Evolutionary conservation across 169 alveolate genomes (phyloP).

Genomic region (Plasmodium vinckei): DNA sequence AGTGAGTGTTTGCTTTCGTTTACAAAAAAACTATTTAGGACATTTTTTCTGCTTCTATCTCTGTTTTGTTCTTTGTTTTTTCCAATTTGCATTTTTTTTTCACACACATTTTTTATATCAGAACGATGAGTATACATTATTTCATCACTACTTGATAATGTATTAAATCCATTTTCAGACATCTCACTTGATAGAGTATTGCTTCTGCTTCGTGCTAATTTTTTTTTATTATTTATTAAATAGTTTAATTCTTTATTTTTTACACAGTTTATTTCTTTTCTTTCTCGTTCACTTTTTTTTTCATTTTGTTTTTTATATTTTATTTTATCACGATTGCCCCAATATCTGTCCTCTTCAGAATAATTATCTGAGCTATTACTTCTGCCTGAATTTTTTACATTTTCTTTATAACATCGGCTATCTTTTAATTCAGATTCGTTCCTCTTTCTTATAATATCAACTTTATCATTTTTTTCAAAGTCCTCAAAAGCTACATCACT

Average conservation of each 20-base stretch:
- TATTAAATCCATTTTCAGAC: neutral
- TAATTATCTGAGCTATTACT: neutral
- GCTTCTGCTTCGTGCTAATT: conserved; percentile 24
- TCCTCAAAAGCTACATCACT: neutral
- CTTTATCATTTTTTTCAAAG: conserved; percentile 1
- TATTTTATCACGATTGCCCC: neutral
- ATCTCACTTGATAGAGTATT: conserved; percentile 31
- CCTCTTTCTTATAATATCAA: neutral
- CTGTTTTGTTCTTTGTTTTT: neutral
- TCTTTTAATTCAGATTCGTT: neutral
- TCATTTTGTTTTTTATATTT: conserved; percentile 4
- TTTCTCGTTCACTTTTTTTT: neutral
- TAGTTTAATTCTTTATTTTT: conserved; percentile 42
- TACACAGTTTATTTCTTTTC: conserved; percentile 9
- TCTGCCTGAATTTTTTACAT: neutral
- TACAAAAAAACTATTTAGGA: conserved; percentile 20
- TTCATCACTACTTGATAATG: neutral
- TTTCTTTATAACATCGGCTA: neutral
- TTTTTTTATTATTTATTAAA: conserved; percentile 31
- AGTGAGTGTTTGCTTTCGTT: conserved; percentile 27
- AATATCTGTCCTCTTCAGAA: too few species aligned
- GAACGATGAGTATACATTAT: neutral
- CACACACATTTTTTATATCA: too few species aligned
- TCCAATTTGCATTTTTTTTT: neutral
- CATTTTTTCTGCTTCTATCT: neutral